phyloP scores from a whole-genome alignment of 306 rosid species.

The Macrotyloma uniflorum region DNA sequence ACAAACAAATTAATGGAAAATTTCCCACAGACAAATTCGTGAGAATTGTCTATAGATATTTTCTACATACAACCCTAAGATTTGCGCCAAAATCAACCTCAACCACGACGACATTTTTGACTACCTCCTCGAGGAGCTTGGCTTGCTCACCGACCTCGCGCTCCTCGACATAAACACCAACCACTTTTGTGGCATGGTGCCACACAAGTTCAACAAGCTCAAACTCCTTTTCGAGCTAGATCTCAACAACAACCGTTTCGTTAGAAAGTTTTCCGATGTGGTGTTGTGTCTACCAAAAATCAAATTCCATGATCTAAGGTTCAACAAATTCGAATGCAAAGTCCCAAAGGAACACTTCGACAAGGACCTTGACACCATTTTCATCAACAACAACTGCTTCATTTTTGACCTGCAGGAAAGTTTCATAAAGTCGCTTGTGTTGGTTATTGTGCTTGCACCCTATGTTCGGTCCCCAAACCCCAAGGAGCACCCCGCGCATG shows the following conservation, averaged over 20 bases:
- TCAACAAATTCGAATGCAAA: slow-evolving; percentile 85
- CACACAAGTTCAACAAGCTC: slow-evolving; percentile 59
- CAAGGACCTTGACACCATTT: slow-evolving; percentile 82
- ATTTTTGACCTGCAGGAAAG: slow-evolving; percentile 71
- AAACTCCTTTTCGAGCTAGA: slow-evolving; percentile 73
- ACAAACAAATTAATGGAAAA: no score
- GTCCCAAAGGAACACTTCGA: slow-evolving; percentile 83
- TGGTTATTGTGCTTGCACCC: slow-evolving; percentile 88
- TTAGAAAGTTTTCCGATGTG: slow-evolving; percentile 78
- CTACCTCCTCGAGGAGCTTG: slow-evolving; percentile 84
- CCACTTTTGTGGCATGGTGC: slow-evolving; percentile 88
- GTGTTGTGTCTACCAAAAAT: slow-evolving; percentile 66
- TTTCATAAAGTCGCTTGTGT: slow-evolving; percentile 91
- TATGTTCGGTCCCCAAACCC: no score
- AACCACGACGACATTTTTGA: slow-evolving; percentile 97
- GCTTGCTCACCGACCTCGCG: slow-evolving; percentile 73
- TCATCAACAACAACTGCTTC: slow-evolving; percentile 81
- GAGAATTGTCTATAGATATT: no score
- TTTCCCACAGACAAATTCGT: no score
- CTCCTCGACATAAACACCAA: slow-evolving; percentile 80
- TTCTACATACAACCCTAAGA: slow-evolving; percentile 57
- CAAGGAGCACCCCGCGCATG: no score
- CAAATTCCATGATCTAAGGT: slow-evolving; percentile 91
- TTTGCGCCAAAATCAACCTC: slow-evolving; percentile 87
- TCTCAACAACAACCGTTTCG: slow-evolving; percentile 86